Base-by-base conservation (phyloP, 2,329 filamentous ascomycete genomes). In the Huntiella bhutanensis region DNA sequence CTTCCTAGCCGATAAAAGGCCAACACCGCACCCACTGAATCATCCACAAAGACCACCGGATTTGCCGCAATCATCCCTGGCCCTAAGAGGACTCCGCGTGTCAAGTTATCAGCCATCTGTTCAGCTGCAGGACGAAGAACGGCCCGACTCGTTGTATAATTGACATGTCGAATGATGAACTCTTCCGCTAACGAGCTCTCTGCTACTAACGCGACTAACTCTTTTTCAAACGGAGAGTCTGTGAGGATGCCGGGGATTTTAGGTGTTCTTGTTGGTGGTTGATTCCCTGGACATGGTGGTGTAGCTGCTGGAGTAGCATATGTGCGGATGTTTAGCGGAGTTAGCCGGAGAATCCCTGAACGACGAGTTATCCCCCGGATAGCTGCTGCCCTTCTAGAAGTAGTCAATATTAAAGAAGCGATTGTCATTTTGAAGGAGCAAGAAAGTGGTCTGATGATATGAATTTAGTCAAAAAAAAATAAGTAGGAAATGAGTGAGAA, bases 1-100 rank as follows among this genome's bases (percentile, higher is more conserved):
- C 33, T 38, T 28, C 53, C 53, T 10, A 54, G 15, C 58, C 46
- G 39, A 19, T 47, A 47, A 17, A 33, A 47, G 13, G 46, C 46
- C 34, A 47, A 36, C 10, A 47, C n/a, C 1, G 40, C 46, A 10
- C 46, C 46, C n/a, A 10, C 32, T 3, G 4, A 11, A 28, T 47
- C 40, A 32, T 47, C 46, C 4, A 19, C 34, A 22, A 47, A 38
- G 5, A 47, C 46, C 43, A 47, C 43, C 33, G 46, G 46, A 39
- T 43, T 47, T 12, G 40, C 40, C 22, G 41, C 33, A n/a, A 47
- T 22, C 46, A 47, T 47, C 3, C 40, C 46, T 4, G 39, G 33
- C 5, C 46, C 46, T 8, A 43, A 13, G 5, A 47, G 34, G 12
- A 41, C 34, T 4, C 33, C 41, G 28, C 46, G 16, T 41, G 46